Percentiles rank a stretch among this genome's conserved stretches.
phyloP scores from a whole-genome alignment of 148 eudicot genomes.

The Spergularia marina region DNA sequence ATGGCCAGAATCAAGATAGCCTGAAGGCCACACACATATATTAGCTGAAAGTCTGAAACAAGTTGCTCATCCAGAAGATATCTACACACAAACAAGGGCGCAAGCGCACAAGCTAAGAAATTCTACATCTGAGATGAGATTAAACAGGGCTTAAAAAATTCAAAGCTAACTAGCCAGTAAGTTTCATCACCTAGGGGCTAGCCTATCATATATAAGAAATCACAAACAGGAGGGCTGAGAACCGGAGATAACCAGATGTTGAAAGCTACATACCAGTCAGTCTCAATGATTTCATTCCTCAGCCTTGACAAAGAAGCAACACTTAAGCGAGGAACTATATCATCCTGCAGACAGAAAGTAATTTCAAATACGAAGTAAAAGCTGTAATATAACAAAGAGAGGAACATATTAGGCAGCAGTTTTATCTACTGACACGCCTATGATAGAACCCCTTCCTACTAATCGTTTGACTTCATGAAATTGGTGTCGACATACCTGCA shows the following conservation, averaged over 20 bases:
- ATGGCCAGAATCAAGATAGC: background rate
- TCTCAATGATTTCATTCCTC: conserved; percentile 88
- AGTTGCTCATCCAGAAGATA: too few species aligned
- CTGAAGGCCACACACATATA: background rate
- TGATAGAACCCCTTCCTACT: background rate
- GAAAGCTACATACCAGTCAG: conserved; percentile 69
- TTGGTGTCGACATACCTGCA: conserved; percentile 56
- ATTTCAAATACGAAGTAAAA: background rate
- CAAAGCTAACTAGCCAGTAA: background rate
- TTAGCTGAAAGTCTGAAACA: background rate
- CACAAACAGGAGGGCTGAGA: too few species aligned
- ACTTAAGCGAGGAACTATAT: conserved; percentile 87
- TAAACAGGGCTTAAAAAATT: background rate
- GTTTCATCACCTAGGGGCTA: background rate
- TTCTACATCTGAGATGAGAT: background rate
- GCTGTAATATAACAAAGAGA: background rate
- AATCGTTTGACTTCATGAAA: background rate
- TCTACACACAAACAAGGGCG: too few species aligned
- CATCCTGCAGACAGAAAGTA: conserved; percentile 60
- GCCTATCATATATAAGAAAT: background rate
- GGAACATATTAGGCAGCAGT: background rate
- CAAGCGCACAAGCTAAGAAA: background rate
- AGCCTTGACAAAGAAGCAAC: conserved; percentile 74
- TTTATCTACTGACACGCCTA: background rate
- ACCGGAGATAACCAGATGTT: background rate